Conservation (phyloP, 352 stramenopile species). For the Aphanomyces astaci region DNA sequence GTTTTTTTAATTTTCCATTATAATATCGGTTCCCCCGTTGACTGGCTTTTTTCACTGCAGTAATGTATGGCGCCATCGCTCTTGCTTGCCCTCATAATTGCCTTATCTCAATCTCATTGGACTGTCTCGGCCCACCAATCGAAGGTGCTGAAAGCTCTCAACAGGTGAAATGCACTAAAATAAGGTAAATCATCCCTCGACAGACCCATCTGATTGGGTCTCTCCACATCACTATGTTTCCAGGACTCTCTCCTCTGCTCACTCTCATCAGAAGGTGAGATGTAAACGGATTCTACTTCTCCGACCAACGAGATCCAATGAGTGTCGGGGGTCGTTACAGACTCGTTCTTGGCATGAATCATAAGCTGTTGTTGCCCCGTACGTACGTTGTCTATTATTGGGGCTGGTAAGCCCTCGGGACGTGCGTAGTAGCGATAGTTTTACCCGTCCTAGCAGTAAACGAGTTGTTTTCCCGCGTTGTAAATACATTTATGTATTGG, state of each 20-base stretch:
- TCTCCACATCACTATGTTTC: not conserved
- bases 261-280: not conserved
- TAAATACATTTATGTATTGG: no score
- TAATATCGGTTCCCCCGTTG: not conserved
- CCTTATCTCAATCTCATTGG: not conserved
- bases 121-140: not conserved
- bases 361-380: no score
- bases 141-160: not conserved
- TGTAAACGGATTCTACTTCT: no score
- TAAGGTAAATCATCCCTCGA: not conserved
- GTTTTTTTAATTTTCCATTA: conserved; percentile 8
- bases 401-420: no score
- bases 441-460: no score
- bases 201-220: not conserved
- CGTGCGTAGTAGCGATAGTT: no score
- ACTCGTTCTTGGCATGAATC: no score
- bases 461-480: no score
- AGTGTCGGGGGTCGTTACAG: not conserved
- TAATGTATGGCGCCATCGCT: conserved; percentile 11
- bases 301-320: not conserved
- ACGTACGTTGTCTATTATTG: no score
- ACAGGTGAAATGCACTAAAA: not conserved
- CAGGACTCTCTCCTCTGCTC: not conserved
- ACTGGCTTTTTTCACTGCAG: not conserved
- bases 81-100: conserved; percentile 2